These are phyloP conservation scores for Eimeria acervulina DNA, from an alignment of 169 alveolate genomes.

Conservation along the genomic window DNA sequence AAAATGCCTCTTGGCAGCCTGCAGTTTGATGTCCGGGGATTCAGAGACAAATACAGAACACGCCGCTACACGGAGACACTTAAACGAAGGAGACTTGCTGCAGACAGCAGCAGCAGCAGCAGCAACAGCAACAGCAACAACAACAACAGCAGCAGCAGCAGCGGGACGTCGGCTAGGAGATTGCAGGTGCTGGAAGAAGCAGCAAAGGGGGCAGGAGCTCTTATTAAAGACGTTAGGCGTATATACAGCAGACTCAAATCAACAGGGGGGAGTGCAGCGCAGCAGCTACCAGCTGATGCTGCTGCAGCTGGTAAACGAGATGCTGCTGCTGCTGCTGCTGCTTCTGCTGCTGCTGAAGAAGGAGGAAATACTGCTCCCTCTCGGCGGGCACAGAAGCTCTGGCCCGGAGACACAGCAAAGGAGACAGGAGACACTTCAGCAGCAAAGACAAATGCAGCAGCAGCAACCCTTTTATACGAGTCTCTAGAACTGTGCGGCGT, in stretches of 20 bases:
- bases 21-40: neutral
- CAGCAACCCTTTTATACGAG: neutral
- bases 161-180: neutral
- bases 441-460: too few species aligned
- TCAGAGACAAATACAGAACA: neutral
- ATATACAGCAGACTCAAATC: neutral
- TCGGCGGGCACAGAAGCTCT: neutral
- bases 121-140: neutral
- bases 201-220: neutral
- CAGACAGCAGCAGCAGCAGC: too few species aligned
- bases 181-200: neutral
- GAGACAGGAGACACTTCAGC: too few species aligned
- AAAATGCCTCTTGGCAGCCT: neutral
- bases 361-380: neutral
- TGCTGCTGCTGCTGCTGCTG: constrained; percentile 43
- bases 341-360: too few species aligned
- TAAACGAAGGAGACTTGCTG: too few species aligned
- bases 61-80: too few species aligned
- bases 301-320: neutral
- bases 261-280: neutral
- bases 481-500: constrained; percentile 68
- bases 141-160: neutral
- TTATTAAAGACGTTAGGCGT: neutral
- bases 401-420: neutral
- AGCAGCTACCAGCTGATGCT: neutral